Conservation (phyloP, 768 basidiomycete species). For the Botryobasidium botryosum region DNA sequence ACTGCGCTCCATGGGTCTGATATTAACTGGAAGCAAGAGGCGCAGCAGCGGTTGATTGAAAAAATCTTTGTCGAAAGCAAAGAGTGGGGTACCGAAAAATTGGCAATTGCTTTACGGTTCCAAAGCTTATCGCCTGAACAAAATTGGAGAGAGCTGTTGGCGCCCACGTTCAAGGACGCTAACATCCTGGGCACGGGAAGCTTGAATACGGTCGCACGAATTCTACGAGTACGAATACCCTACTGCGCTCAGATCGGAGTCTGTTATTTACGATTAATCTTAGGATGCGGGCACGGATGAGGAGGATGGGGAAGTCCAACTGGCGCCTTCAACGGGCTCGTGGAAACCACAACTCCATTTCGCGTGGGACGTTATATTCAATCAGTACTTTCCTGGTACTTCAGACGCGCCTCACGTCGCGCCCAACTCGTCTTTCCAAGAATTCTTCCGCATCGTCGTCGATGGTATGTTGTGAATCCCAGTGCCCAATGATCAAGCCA, state of each 20-base stretch:
- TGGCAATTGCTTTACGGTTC: slow-evolving; percentile 60
- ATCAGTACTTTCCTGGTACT: slow-evolving; percentile 54
- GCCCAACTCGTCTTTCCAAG: slow-evolving; percentile 54
- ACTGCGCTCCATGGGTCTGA: slow-evolving; percentile 40
- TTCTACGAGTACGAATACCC: slow-evolving; percentile 53
- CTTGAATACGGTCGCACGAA: slow-evolving; percentile 48
- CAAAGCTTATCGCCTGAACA: slow-evolving; percentile 36
- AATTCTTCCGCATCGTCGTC: slow-evolving; percentile 81
- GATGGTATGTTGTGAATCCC: too few relatives aligned
- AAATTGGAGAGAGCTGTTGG: slow-evolving; percentile 47
- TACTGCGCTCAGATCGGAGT: neutral
- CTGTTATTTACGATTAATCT: slow-evolving; percentile 8
- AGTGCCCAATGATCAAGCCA: slow-evolving; percentile 13
- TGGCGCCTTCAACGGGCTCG: slow-evolving; percentile 26
- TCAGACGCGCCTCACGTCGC: slow-evolving; percentile 20
- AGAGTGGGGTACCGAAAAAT: slow-evolving; percentile 75
- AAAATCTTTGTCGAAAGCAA: slow-evolving; percentile 35
- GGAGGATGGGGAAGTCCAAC: slow-evolving; percentile 32
- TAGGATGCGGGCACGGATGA: slow-evolving; percentile 31
- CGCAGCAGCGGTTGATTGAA: slow-evolving; percentile 32
- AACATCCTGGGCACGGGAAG: slow-evolving; percentile 57
- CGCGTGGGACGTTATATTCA: slow-evolving; percentile 74
- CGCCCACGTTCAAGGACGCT: slow-evolving; percentile 60
- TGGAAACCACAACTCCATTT: slow-evolving; percentile 91
- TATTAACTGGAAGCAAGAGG: slow-evolving; percentile 56